Evolutionary conservation across 2,329 filamentous ascomycete species (phyloP), one percentile per base, ranked within the genome.

Genomic region (Chaetomiaceae sp.): DNA sequence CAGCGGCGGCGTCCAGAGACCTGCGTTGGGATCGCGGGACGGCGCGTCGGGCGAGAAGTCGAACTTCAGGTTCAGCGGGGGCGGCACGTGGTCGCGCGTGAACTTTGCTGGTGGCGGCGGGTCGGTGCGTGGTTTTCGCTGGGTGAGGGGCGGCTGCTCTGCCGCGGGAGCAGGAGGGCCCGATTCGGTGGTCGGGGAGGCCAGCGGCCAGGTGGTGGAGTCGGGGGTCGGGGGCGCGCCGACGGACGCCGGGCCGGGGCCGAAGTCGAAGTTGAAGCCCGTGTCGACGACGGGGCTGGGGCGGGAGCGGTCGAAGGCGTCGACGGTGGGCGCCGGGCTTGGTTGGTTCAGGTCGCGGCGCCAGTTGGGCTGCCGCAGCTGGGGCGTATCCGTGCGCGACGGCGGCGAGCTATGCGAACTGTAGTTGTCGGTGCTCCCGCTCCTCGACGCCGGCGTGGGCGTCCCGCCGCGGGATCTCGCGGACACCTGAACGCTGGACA

Each of bases 251-350:
- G 51, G 38, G 20, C 35, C n/a, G 18, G 51, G 40, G 32, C 49
- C 51, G 39, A 58, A 57, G 48, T 58, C 55, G 33, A 59, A 59
- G 17, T 58, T 56, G 52, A 59, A 59, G 26, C 57, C 56, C 2
- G 51, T 49, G 27, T 56, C 50, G 26, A 56, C 37, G 6, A 52
- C 33, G 2, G 50, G 52, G 41, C 38, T 55, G 2, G 50, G 50
- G 4, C 45, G 46, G 1, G 30, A n/a, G 3, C 36, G 39, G 19
- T 52, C 40, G 18, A 39, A 27, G 9, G 48, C 29, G 15, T 45
- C 44, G 35, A 35, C 19, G 14, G 47, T 47, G 10, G 47, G 27
- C 12, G 42, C 45, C 7, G 50, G 45, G 30, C 40, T 51, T 18
- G 41, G 45, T 24, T 46, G 51, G 17, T 6, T 45, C 19, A 36